Conservation (phyloP, 2,329 filamentous ascomycete species). For the Curvularia sp. region DNA sequence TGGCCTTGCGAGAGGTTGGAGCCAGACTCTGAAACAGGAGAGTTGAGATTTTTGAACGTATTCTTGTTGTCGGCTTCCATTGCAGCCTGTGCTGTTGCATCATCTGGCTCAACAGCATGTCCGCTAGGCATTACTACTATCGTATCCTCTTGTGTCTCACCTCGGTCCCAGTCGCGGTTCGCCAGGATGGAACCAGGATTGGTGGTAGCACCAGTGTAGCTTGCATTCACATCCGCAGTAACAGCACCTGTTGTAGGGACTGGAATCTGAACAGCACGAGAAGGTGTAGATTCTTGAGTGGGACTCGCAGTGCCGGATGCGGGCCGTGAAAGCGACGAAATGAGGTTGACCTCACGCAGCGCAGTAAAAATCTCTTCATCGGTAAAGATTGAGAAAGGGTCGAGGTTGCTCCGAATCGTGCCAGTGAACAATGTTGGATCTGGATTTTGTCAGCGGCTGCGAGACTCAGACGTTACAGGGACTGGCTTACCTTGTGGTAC, state of each 20-base stretch:
- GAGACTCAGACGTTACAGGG: not conserved
- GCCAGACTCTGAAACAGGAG: conserved; percentile 85
- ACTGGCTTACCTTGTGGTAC: conserved; percentile 73
- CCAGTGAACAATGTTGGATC: conserved; percentile 94
- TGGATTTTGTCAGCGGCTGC: conserved; percentile 29
- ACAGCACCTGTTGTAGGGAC: conserved; percentile 40
- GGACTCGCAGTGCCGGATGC: conserved; percentile 39
- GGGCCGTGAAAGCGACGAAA: conserved; percentile 59
- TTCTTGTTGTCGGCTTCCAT: conserved; percentile 82
- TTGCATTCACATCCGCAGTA: conserved; percentile 37
- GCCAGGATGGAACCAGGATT: conserved; percentile 45
- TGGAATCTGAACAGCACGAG: conserved; percentile 42
- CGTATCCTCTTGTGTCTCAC: conserved; percentile 40
- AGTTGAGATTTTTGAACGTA: conserved; percentile 85
- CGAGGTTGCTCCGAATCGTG: conserved; percentile 89
- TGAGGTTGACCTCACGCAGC: conserved; percentile 86
- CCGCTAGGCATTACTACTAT: conserved; percentile 44
- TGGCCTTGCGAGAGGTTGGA: conserved; percentile 96
- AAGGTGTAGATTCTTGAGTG: conserved; percentile 27
- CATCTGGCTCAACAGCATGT: conserved; percentile 38
- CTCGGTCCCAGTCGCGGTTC: conserved; percentile 39
- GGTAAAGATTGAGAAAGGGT: conserved; percentile 87
- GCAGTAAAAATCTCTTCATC: conserved; percentile 90
- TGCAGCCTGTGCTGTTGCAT: conserved; percentile 33
- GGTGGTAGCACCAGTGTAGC: conserved; percentile 41